Evolutionary conservation across 2,329 filamentous ascomycete species (phyloP).

Genomic region (Trichoderma koningiopsis): DNA sequence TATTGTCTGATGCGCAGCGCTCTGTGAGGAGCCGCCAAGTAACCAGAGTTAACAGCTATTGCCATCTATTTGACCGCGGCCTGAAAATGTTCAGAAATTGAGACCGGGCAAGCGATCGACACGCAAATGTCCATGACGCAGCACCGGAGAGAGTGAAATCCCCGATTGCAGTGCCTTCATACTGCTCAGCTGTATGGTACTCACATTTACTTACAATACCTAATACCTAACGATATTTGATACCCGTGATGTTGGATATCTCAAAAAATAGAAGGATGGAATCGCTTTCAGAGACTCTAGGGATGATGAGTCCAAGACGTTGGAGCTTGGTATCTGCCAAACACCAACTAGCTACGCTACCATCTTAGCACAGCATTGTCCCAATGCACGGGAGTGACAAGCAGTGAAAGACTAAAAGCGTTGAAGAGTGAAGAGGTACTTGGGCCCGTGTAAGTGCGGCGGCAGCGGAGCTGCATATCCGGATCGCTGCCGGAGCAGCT

Average conservation of each 20-base stretch:
- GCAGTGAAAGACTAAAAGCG: not conserved
- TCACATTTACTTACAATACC: not conserved
- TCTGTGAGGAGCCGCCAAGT: not conserved
- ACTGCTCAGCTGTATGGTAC: not conserved
- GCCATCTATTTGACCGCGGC: not conserved
- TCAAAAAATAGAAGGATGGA: not conserved
- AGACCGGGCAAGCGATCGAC: not conserved
- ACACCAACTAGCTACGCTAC: not conserved
- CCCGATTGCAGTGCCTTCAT: not conserved
- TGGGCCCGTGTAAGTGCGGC: not conserved
- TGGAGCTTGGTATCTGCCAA: not conserved
- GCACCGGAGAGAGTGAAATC: not conserved
- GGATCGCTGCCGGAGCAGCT: not conserved
- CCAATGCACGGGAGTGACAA: not conserved
- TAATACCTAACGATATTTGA: not conserved
- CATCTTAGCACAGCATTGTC: not conserved
- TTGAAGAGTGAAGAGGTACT: not conserved
- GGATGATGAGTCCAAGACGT: not conserved
- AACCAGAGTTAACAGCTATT: not conserved
- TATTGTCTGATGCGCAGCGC: not conserved
- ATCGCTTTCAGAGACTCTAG: not conserved
- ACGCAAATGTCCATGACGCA: not conserved
- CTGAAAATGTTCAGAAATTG: not conserved
- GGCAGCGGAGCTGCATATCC: not conserved
- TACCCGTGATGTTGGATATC: not conserved